Base-by-base conservation (phyloP, 2,329 filamentous ascomycete genomes). In the Emericellopsis cladophorae region DNA sequence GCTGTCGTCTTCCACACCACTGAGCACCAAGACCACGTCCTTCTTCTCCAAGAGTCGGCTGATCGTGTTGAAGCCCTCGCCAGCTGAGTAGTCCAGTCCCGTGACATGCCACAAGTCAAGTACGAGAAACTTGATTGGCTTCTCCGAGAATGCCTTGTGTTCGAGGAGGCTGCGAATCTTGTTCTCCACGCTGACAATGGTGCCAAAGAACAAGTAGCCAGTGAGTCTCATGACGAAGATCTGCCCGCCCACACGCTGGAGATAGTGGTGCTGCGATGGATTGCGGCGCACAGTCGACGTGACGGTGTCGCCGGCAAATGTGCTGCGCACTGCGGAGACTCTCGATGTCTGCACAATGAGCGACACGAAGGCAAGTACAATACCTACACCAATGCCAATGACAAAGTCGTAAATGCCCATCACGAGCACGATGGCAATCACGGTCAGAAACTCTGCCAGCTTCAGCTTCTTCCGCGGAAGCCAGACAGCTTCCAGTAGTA, bases 341-440 rank as follows among this genome's bases (percentile, higher is more conserved):
- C 84, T 77, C 2, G 92, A 95, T 9, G 88, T 90, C 57, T 96
- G 89, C 22, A 95, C 80, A 23, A 95, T 86, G 46, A 94, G 83
- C 36, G 86, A 90, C 21, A 93, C 74, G 54, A 94, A 96, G 0
- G 92, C 92, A 36, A 98, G 68, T 2, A 94, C 71, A 41, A 98
- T 94, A 5, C 92, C 92, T 24, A 95, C 76, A 10, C 92, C 79
- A 36, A 98, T 95, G 16, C 92, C 92, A 23, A 88, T 78, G 4
- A 98, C 92, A 55, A 98, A 98, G 60, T 98, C 92, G 62, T 94
- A 90, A 9, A 88, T 79, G 2, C 92, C 92, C 92, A 98, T 98
- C 32, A 94, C 86, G 16, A 95, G 66, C 1, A 95, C 88, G 48
- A 96, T 96, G 31, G 79, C 78, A 42, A 95, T 66, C 36, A 95